These are phyloP conservation scores for Backusella westeae DNA, from an alignment of 192 early-diverging fungal species.

Conservation along the genomic window DNA sequence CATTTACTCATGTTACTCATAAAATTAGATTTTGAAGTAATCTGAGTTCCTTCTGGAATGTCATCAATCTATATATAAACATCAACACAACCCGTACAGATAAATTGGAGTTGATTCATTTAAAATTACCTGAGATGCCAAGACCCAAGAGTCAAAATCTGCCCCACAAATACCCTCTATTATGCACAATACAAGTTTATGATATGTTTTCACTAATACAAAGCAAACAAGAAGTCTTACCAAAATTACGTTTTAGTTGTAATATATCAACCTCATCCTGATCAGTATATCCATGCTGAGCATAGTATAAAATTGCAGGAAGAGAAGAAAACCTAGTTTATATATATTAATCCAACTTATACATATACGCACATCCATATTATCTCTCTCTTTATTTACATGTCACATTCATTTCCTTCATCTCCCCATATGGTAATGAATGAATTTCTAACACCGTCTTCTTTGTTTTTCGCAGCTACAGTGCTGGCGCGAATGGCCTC, in stretches of 20 bases:
- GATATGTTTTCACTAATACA: neutral
- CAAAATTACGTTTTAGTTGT: constrained; percentile 52
- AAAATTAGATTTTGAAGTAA: constrained; percentile 56
- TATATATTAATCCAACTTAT: neutral
- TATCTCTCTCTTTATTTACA: constrained; percentile 32
- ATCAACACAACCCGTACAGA: neutral
- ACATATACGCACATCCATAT: neutral
- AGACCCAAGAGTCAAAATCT: constrained; percentile 73
- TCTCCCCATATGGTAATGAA: constrained; percentile 91
- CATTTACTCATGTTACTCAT: constrained; percentile 79
- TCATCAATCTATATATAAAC: constrained; percentile 46
- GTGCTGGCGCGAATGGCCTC: constrained; percentile 73
- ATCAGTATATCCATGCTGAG: constrained; percentile 70
- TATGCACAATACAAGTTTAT: neutral
- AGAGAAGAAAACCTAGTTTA: constrained; percentile 61
- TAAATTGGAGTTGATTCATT: too few species aligned
- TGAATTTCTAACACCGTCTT: constrained; percentile 60
- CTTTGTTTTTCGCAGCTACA: constrained; percentile 58
- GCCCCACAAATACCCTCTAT: constrained; percentile 83
- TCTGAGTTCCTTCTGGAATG: constrained; percentile 41
- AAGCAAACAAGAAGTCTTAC: constrained; percentile 12
- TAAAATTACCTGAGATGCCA: constrained; percentile 54
- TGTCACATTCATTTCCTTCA: constrained; percentile 90
- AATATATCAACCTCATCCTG: constrained; percentile 57
- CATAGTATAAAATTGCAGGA: constrained; percentile 76